Base-by-base conservation (phyloP, 257 asterid genomes). In the Lycium ferocissimum region DNA sequence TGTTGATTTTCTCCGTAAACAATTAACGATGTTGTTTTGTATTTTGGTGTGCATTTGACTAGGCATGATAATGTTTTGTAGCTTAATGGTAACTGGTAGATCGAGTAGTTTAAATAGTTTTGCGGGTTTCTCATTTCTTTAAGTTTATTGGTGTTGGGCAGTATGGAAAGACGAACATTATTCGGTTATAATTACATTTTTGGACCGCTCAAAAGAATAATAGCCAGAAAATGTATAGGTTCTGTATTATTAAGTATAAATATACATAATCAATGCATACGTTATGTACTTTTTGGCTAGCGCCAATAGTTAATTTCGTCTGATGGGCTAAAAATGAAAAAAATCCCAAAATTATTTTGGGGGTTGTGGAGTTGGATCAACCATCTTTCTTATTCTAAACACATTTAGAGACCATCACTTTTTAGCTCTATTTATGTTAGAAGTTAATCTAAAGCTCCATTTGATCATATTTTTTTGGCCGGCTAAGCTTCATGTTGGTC, bases 11-110 rank as follows among this genome's bases (percentile, higher is more conserved):
- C 1, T 2, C 5, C 33, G 33, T 3, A 59, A n/a, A 59, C 33
- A 5, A 7, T 59, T n/a, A n/a, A 7, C 33, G 33, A 59, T 59
- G 26, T 59, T 18, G 66, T 38, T 38, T 70, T 53, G 38, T 70
- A 26, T 26, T 15, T 70, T 70, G 78, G 5, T 70, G 54, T 35
- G 37, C 78, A 70, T 70, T 70, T 70, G 78, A 70, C 17, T 70
- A 70, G 54, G 49, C 20, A 18, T 40, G 79, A 18, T 70, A 40
- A 2, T 7, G 26, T 70, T 70, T 70, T 38, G 53, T 70, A 15
- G 33, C 53, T 38, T 38, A 70, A 38, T 70, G 79, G 53, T 70
- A 18, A 38, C 17, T 70, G 56, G 79, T 4, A 12, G 56, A 70
- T 40, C 26, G 33, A 70, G 79, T 40, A 70, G 35, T 70, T 40